These are phyloP conservation scores for Termitomyces sp. DNA, from an alignment of 768 basidiomycete genomes.

Conservation along the genomic window DNA sequence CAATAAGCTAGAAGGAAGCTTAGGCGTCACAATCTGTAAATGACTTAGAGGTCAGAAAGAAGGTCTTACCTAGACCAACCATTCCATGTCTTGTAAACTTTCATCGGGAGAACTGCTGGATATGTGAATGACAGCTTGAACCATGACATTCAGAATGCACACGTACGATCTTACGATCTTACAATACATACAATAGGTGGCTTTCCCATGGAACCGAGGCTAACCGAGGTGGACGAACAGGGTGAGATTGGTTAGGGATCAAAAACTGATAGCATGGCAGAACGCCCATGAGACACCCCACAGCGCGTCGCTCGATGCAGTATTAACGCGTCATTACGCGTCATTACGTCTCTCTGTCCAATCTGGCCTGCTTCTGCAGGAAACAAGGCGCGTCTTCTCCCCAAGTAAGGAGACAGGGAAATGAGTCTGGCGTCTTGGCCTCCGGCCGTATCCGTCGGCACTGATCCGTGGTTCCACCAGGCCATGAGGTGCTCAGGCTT, in stretches of 20 bases:
- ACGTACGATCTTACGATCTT: background rate
- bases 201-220: slow-evolving; percentile 20
- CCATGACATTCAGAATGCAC: background rate
- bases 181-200: background rate
- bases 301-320: slow-evolving; percentile 11
- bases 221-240: slow-evolving; percentile 15
- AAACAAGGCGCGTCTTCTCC: slow-evolving; percentile 9
- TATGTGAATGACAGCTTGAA: background rate
- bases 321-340: slow-evolving; percentile 44
- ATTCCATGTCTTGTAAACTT: background rate
- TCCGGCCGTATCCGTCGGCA: slow-evolving; percentile 22
- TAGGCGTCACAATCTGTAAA: no score
- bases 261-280: slow-evolving; percentile 17
- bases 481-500: slow-evolving; percentile 17
- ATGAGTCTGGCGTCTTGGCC: background rate
- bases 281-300: slow-evolving; percentile 12
- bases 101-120: background rate
- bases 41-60: background rate
- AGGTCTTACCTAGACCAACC: background rate
- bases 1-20: background rate
- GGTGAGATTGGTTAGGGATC: slow-evolving; percentile 21
- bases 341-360: slow-evolving; percentile 26
- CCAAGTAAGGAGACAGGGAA: background rate
- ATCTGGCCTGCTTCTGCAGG: background rate
- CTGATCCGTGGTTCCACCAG: slow-evolving; percentile 30